Base-by-base conservation (phyloP, 1,139 yeast species). In the Wickerhamiella infanticola region DNA sequence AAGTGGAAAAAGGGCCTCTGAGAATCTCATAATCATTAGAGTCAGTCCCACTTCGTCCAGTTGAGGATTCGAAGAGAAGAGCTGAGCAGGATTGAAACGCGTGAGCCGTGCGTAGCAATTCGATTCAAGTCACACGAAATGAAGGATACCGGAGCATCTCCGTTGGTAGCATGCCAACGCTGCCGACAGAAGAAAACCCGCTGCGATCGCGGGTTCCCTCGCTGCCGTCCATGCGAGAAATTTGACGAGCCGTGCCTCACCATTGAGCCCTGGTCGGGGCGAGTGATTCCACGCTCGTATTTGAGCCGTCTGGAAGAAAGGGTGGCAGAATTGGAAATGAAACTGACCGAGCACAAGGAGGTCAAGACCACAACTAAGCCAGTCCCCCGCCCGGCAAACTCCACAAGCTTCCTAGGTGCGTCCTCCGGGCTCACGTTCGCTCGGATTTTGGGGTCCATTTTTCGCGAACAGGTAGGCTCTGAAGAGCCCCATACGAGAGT, bases 141-240 rank as follows among this genome's bases (percentile, higher is more conserved):
- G 26, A 23, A 37, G 6, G 47, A 44, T 37, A n/a, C 42, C 2
- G 36, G 45, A 39, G 45, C 4, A 49, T 47, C 23, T 79, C 81
- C 24, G 74, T 85, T 1, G 94, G 74, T 85, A 0, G 95, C 95
- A 1, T 86, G 96, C 58, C 81, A 79, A 55, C 67, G 95, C 46
- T 86, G 96, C 56, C 72, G 95, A 25, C 60, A 68, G 47, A 79
- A 84, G 57, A 86, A 86, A 62, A 75, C 84, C 47, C 77, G 78
- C 56, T 86, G 96, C 64, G 94, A 86, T 54, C 88, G 81, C 53
- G 75, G 75, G 53, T 80, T 82, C 60, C 95, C 95, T 1, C 74
- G 77, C 45, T 86, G 96, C 59, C 66, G 75, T 11, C 73, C 75
- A 40, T 85, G 95, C 63, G 69, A 67, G 27, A 77, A 75, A 54